Evolutionary conservation across 148 eudicot genomes (phyloP), one percentile per base, ranked within the genome.

Genomic region (Fallopia convolvulus): DNA sequence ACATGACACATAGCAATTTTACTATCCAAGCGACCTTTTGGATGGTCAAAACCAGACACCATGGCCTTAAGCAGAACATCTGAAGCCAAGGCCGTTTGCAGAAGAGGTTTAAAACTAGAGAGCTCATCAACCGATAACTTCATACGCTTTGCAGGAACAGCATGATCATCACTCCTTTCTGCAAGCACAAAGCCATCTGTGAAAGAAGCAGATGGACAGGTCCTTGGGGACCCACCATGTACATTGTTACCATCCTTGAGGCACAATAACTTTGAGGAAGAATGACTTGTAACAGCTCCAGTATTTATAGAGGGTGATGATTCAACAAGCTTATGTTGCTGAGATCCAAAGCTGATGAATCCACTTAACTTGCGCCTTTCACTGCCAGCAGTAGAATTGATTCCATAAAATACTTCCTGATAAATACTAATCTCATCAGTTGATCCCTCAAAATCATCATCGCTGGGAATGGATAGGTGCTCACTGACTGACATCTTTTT

Each of bases 391-490:
- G 63, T 81, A 50, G 74, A 52, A 52, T 81, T 80, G 77, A 72
- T 82, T 68, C 88, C 90, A 77, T 90, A 92, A 74, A 89, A 89
- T 6, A 92, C 86, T 79, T 92, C 90, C 77, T 79, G 84, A 72
- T 89, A 85, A 30, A 86, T 92, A 68, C 48, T 75, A 70, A 78
- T 85, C 83, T 92, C 99, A 48, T 87, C 85, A 3, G 72, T 76
- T 75, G 96, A 89, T 76, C 89, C 90, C 63, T 89, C 93, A 80
- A 89, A 86, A 74, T 83, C 88, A 79, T 92, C 97, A 81, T 89
- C 96, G 55, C 78, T 88, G 81, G 88, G 56, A 80, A n/a, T 56
- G 66, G 55, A 73, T 30, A 73, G 55, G 53, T 44, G 32, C 75
- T 42, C 50, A 44, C 53, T 42, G 53, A 20, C 14, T 21, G 75